Conservation (phyloP, 495 filamentous ascomycete genomes). For the Sordaria brevicollis region DNA sequence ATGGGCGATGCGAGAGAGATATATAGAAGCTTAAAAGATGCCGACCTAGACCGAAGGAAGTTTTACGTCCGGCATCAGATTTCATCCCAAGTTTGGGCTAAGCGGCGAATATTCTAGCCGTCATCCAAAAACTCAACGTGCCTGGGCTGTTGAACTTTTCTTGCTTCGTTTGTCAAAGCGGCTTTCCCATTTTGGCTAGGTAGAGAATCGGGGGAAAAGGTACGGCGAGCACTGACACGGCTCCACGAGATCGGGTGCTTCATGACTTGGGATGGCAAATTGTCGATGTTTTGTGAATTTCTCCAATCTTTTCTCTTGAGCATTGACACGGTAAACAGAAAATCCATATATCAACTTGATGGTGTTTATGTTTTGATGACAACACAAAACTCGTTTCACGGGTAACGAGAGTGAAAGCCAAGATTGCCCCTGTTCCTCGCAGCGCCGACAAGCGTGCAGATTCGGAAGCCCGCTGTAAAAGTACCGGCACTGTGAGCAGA, state of each 20-base stretch:
- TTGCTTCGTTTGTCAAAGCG: neutral
- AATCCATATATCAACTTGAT: neutral
- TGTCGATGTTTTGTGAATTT: neutral
- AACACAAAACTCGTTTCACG: neutral
- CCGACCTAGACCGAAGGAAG: neutral
- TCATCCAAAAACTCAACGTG: neutral
- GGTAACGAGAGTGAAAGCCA: neutral
- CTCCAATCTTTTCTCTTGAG: neutral
- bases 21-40: neutral
- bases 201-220: neutral
- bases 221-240: neutral
- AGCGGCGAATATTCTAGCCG: neutral
- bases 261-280: neutral
- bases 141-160: neutral
- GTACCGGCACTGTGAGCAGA: neutral
- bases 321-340: neutral
- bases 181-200: neutral
- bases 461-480: neutral
- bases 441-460: neutral
- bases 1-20: neutral
- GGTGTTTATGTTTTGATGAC: neutral
- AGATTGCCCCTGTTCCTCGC: neutral
- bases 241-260: neutral
- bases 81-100: neutral
- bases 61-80: neutral